Evolutionary conservation across 1,139 yeast genomes (phyloP).

Genomic region (Nakaseomyces nivariensis): DNA sequence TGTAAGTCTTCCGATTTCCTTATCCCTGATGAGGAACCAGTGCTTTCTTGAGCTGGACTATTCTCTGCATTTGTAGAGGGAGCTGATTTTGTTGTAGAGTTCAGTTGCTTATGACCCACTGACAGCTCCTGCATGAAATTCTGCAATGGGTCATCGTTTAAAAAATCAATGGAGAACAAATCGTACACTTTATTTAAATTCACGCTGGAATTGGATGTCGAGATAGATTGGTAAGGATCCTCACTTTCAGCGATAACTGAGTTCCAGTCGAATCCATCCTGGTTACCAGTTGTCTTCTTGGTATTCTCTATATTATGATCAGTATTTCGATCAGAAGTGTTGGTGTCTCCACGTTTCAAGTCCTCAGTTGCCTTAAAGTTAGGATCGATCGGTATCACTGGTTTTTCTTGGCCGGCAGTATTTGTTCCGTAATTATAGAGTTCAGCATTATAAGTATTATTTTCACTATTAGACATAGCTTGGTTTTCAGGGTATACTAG

Average conservation of each 20-base stretch:
- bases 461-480: neutral
- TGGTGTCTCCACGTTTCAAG: neutral
- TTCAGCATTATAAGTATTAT: neutral
- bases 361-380: neutral
- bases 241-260: constrained; percentile 1
- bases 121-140: constrained; percentile 20
- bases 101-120: constrained; percentile 3
- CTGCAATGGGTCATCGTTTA: constrained; percentile 20
- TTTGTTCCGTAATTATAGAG: neutral
- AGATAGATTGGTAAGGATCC: neutral
- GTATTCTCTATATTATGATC: neutral
- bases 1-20: constrained; percentile 2
- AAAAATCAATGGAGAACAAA: constrained; percentile 16
- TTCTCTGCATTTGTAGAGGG: constrained; percentile 24
- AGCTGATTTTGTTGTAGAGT: constrained; percentile 2
- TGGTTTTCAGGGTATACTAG: neutral
- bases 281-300: neutral
- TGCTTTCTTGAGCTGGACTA: neutral
- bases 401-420: neutral
- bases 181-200: constrained; percentile 11
- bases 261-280: neutral
- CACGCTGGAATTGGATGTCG: constrained; percentile 2
- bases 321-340: neutral
- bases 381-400: neutral
- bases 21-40: neutral